A percentile compares a stretch with the other conserved stretches of the same genome.
phyloP scores from a whole-genome alignment of 352 stramenopile genomes.

The Globisporangium paddicum region DNA sequence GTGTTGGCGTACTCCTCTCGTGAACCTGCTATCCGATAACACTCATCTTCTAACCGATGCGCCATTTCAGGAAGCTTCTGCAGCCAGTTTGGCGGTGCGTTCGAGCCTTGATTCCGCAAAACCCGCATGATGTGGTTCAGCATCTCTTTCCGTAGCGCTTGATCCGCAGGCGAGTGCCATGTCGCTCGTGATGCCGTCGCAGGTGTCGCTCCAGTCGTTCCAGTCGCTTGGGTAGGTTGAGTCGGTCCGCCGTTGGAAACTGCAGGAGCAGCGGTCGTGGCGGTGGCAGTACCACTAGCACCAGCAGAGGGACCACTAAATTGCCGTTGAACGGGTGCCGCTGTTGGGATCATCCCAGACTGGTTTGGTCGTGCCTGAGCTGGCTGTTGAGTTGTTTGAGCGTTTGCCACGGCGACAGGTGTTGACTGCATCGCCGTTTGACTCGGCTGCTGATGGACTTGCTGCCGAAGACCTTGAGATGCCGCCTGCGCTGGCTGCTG shows the following conservation, averaged over 20 bases:
- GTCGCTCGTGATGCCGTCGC: constrained; percentile 27
- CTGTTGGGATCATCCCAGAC: constrained; percentile 4
- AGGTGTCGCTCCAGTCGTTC: background rate
- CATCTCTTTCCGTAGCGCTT: constrained; percentile 80
- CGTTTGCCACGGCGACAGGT: constrained; percentile 16
- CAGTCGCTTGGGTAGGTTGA: constrained; percentile 3
- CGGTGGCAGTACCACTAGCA: background rate
- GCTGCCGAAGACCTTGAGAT: constrained; percentile 9
- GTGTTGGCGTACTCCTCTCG: constrained; percentile 95
- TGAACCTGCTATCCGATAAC: constrained; percentile 88
- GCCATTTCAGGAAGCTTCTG: constrained; percentile 98
- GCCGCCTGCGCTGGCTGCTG: background rate
- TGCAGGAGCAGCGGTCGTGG: background rate
- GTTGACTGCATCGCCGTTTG: constrained; percentile 8
- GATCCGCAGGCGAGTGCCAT: constrained; percentile 68
- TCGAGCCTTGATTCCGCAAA: constrained; percentile 93
- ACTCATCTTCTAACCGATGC: constrained; percentile 95
- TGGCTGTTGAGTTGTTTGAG: constrained; percentile 16
- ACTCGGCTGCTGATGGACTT: constrained; percentile 5
- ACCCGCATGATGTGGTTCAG: constrained; percentile 92
- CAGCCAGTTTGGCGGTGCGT: constrained; percentile 95
- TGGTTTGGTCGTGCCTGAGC: constrained; percentile 5
- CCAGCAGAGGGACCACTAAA: constrained; percentile 4
- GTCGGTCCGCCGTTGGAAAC: background rate
- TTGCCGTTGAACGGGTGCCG: constrained; percentile 9